phyloP scores from a whole-genome alignment of 345 rosid genomes.

The Rubroshorea leprosula region DNA sequence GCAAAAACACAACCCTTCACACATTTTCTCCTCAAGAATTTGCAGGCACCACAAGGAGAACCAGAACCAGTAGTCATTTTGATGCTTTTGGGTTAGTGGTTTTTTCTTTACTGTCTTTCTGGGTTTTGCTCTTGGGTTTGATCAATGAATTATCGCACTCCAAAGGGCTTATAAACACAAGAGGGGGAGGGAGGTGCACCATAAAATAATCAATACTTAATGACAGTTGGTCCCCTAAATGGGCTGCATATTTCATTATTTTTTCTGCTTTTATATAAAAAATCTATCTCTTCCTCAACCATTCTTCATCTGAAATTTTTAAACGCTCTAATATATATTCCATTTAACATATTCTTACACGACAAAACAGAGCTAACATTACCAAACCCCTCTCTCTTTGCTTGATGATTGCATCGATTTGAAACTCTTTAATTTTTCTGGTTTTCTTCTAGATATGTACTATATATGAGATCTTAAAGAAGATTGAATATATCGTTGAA shows the following conservation, averaged over 20 bases:
- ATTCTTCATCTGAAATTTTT: conserved; percentile 24
- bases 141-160: conserved; percentile 27
- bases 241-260: conserved; percentile 65
- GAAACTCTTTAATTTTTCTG: conserved; percentile 6
- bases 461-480: no score
- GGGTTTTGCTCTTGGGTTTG: conserved; percentile 21
- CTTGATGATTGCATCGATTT: conserved; percentile 26
- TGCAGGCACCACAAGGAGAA: conserved; percentile 97
- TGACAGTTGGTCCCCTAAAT: conserved; percentile 55
- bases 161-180: conserved; percentile 59
- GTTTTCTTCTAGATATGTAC: conserved; percentile 5
- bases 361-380: no score
- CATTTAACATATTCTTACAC: conserved; percentile 38
- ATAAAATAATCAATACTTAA: conserved; percentile 50
- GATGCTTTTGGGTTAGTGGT: neutral
- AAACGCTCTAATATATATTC: conserved; percentile 36
- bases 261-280: conserved; percentile 24
- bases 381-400: conserved; percentile 46
- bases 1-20: conserved; percentile 89
- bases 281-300: no score
- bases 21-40: conserved; percentile 91
- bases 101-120: conserved; percentile 10
- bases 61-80: conserved; percentile 70
- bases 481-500: no score
- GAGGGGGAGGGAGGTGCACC: conserved; percentile 58